phyloP scores from a whole-genome alignment of 2,329 filamentous ascomycete genomes.

The Paramyrothecium sp. region DNA sequence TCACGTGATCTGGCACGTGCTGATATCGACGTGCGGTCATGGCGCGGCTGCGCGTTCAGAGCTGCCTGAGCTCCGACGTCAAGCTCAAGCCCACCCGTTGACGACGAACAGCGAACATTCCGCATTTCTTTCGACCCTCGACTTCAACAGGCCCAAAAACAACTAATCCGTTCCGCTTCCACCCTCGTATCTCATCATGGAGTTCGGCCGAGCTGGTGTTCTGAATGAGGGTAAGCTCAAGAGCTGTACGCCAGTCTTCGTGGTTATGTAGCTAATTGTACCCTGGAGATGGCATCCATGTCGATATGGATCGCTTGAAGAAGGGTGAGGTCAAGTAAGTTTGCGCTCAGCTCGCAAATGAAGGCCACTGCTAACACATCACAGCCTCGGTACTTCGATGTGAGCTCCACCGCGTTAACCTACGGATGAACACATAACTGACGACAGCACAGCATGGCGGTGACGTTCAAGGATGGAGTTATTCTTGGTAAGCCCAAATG shows the following conservation, averaged over 20 bases:
- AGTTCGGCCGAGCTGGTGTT: constrained; percentile 61
- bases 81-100: constrained; percentile 31
- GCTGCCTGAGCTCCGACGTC: constrained; percentile 42
- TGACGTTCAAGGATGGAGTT: constrained; percentile 98
- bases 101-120: neutral
- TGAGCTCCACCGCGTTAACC: constrained; percentile 42
- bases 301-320: constrained; percentile 99
- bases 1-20: constrained; percentile 14
- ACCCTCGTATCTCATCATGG: constrained; percentile 41
- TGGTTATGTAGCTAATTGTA: constrained; percentile 17
- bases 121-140: neutral
- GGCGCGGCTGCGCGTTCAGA: constrained; percentile 41
- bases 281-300: constrained; percentile 87
- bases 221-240: constrained; percentile 58
- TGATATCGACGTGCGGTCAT: constrained; percentile 6
- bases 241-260: constrained; percentile 14
- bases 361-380: constrained; percentile 26
- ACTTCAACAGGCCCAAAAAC: neutral
- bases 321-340: constrained; percentile 97
- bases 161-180: constrained; percentile 6
- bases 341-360: neutral
- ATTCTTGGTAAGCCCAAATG: constrained; percentile 66
- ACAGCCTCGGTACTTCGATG: constrained; percentile 95
- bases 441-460: constrained; percentile 74
- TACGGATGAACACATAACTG: constrained; percentile 11